phyloP scores from a whole-genome alignment of 305 asterid species.

The Lippia alba region DNA sequence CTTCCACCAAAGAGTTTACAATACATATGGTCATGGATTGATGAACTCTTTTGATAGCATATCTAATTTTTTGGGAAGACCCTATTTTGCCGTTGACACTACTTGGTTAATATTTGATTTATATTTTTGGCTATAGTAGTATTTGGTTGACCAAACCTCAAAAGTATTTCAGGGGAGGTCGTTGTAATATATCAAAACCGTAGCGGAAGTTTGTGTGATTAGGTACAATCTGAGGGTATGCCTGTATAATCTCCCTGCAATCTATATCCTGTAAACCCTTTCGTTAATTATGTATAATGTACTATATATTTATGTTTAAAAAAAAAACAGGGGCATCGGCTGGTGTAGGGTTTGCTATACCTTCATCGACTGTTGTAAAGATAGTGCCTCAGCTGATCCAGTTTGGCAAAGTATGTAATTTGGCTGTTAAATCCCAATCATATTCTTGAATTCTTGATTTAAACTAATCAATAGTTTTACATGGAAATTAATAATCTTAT shows the following conservation, averaged over 20 bases:
- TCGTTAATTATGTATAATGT: not conserved
- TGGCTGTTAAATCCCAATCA: not conserved
- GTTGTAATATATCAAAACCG: too few species aligned
- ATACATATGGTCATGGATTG: too few species aligned
- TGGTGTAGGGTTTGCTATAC: conserved; percentile 97
- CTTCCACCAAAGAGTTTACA: too few species aligned
- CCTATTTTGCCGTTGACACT: too few species aligned
- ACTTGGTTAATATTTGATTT: too few species aligned
- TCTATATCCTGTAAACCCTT: not conserved
- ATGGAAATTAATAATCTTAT: not conserved
- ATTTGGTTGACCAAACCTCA: too few species aligned
- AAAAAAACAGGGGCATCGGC: conserved; percentile 84
- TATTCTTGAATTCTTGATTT: not conserved
- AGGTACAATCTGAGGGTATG: too few species aligned
- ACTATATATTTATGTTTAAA: not conserved
- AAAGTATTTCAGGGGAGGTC: too few species aligned
- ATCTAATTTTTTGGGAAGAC: too few species aligned
- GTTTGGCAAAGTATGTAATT: conserved; percentile 68
- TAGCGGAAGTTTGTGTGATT: too few species aligned
- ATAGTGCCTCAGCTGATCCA: conserved; percentile 95
- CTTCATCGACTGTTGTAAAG: conserved; percentile 87
- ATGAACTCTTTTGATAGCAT: too few species aligned
- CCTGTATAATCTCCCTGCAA: not conserved
- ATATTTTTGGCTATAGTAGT: too few species aligned
- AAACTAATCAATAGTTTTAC: not conserved